Evolutionary conservation across 495 filamentous ascomycete species (phyloP).

Genomic region (Arthonia radiata): DNA sequence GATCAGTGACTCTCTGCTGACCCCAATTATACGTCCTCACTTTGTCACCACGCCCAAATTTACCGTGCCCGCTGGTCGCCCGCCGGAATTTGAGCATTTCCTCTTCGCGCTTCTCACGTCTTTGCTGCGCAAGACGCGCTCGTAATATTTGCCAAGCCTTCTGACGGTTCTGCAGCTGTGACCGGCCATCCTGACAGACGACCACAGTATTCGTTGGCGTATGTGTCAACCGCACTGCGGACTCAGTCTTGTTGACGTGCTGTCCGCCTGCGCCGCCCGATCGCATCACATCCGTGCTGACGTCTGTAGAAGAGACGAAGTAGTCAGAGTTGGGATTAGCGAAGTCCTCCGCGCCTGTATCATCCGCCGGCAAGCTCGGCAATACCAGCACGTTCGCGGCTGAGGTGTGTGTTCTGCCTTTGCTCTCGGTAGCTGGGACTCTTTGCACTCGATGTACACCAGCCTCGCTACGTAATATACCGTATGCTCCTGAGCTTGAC

Average conservation of each 20-base stretch:
- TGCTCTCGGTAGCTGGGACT: conserved; percentile 69
- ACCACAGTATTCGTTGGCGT: conserved; percentile 66
- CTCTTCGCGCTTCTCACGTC: conserved; percentile 68
- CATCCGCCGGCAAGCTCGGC: conserved; percentile 63
- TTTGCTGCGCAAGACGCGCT: conserved; percentile 54
- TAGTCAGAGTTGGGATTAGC: conserved; percentile 75
- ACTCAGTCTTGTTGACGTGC: conserved; percentile 96
- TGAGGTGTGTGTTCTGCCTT: conserved; percentile 78
- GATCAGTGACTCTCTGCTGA: conserved; percentile 85
- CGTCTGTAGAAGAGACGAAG: conserved; percentile 68
- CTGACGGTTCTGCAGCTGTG: conserved; percentile 70
- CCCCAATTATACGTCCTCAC: conserved; percentile 86
- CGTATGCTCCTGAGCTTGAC: conserved; percentile 53
- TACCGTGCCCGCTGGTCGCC: conserved; percentile 49
- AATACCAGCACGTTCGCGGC: conserved; percentile 79
- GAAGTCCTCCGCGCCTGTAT: conserved; percentile 26
- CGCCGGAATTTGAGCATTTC: conserved; percentile 44
- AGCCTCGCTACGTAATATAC: conserved; percentile 54
- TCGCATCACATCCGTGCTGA: conserved; percentile 71
- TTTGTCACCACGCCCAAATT: conserved; percentile 76
- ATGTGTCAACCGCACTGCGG: conserved; percentile 81
- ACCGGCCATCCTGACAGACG: conserved; percentile 74
- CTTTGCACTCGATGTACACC: conserved; percentile 91
- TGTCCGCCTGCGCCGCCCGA: conserved; percentile 82
- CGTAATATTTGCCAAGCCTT: conserved; percentile 70